These are phyloP conservation scores for Candida tallmaniae DNA, from an alignment of 805 yeast species.

Conservation along the genomic window DNA sequence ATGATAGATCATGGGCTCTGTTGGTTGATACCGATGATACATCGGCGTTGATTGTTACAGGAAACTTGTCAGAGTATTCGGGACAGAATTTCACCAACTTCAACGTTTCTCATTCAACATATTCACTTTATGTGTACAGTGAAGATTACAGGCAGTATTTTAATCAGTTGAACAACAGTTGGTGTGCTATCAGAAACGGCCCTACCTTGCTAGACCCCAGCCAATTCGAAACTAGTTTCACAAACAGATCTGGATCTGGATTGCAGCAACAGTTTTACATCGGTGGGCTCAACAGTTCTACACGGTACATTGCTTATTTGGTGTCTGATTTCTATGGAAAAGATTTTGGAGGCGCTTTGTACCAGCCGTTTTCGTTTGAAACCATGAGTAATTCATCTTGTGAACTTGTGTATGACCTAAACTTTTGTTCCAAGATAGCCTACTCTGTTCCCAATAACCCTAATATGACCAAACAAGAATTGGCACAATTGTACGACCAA, in stretches of 20 bases:
- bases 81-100: conserved; percentile 10
- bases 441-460: conserved; percentile 70
- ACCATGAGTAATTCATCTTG: conserved; percentile 57
- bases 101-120: conserved; percentile 25
- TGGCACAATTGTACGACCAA: conserved; percentile 51
- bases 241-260: conserved; percentile 43
- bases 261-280: conserved; percentile 64
- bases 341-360: conserved; percentile 60
- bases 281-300: conserved; percentile 53
- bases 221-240: conserved; percentile 29
- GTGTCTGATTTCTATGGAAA: conserved; percentile 43
- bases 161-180: conserved; percentile 45
- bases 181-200: conserved; percentile 68
- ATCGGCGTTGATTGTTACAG: conserved; percentile 63
- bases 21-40: conserved; percentile 68
- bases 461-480: conserved; percentile 11
- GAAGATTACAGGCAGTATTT: conserved; percentile 33
- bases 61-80: conserved; percentile 35
- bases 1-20: conserved; percentile 47
- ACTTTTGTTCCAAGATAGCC: conserved; percentile 77
- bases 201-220: conserved; percentile 28
- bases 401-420: conserved; percentile 65
- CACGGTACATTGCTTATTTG: conserved; percentile 62
- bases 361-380: conserved; percentile 50
- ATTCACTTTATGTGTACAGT: conserved; percentile 46